Percentiles rank a stretch among this genome's conserved stretches.
Evolutionary conservation across 176 grass and related monocot species (phyloP).

Genomic region (Musa itinerans): DNA sequence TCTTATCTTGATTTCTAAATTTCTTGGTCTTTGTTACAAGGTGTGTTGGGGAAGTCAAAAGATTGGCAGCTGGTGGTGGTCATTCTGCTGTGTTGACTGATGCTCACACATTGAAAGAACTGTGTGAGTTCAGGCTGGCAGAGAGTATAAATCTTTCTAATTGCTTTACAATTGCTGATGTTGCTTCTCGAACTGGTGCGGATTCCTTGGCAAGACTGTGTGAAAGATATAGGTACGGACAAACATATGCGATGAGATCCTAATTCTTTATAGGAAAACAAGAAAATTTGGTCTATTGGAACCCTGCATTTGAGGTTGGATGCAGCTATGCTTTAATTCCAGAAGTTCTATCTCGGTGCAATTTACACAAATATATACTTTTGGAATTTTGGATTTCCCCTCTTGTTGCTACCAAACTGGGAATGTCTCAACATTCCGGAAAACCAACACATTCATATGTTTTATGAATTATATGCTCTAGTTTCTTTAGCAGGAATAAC

Average conservation of each 20-base stretch:
- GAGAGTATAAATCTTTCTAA: conserved; percentile 62
- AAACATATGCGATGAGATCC: conserved; percentile 1
- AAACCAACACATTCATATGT: neutral
- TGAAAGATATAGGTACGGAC: conserved; percentile 55
- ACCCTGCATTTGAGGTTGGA: neutral
- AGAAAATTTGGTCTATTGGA: neutral
- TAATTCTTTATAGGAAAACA: neutral
- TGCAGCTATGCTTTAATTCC: neutral
- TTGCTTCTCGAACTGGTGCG: conserved; percentile 64
- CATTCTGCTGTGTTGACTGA: conserved; percentile 94
- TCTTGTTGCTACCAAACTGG: no score
- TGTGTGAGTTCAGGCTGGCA: conserved; percentile 85
- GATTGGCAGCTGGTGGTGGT: conserved; percentile 82
- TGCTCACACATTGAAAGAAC: conserved; percentile 77
- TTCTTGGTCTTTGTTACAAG: conserved; percentile 23
- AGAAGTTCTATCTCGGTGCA: neutral
- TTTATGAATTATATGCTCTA: conserved; percentile 1
- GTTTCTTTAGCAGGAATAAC: neutral
- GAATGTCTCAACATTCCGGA: no score
- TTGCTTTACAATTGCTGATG: conserved; percentile 57
- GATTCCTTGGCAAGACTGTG: conserved; percentile 84
- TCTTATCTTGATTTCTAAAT: neutral
- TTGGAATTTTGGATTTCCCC: neutral
- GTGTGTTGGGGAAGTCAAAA: conserved; percentile 86
- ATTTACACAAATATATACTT: neutral